Evolutionary conservation across 176 grass and related monocot species (phyloP), one percentile per base, ranked within the genome.

Genomic region (Oryza longistaminata): DNA sequence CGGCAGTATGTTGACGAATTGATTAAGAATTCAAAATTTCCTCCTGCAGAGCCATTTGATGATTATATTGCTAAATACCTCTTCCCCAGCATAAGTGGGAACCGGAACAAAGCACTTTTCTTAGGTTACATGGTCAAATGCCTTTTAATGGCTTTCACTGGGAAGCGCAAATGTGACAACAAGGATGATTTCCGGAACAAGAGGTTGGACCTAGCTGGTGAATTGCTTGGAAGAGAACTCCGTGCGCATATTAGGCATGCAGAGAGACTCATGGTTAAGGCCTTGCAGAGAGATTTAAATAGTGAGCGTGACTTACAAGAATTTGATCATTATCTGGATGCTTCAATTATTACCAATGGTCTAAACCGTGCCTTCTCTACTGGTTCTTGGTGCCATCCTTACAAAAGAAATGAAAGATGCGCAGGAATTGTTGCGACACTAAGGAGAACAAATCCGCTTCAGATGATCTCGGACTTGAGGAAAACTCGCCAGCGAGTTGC

Each of bases 141-240:
- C 68, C 82, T 98, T 74, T 84, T 98, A 70, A 77, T 95, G 74
- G 91, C 88, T 66, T 92, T 74, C 82, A 88, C 49, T 83, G 91
- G 96, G 64, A 98, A 92, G 70, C 82, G 96, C 40, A 98, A 94
- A 77, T 98, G 93, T 48, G 93, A 98, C 70, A 98, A 94, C 74
- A 98, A 98, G 77, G 96, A 98, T 43, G 93, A 95, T 94, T 98
- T 95, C 77, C 88, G 93, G 71, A 98, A 98, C 79, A 98, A 98
- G 88, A 91, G 96, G 66, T 74, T 98, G 80, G 91, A 94, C 13
- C 77, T 93, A 76, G 78, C 90, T 73, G 93, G 96, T 90, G 90
- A 95, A 81, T 80, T 98, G 83, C 90, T 98, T 74, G 85, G 87
- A 77, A 90, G 93, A 78, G 96, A 98, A 89, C 89, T 98, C 53